These are phyloP conservation scores for Mycena amicta DNA, from an alignment of 768 basidiomycete genomes.

Conservation along the genomic window DNA sequence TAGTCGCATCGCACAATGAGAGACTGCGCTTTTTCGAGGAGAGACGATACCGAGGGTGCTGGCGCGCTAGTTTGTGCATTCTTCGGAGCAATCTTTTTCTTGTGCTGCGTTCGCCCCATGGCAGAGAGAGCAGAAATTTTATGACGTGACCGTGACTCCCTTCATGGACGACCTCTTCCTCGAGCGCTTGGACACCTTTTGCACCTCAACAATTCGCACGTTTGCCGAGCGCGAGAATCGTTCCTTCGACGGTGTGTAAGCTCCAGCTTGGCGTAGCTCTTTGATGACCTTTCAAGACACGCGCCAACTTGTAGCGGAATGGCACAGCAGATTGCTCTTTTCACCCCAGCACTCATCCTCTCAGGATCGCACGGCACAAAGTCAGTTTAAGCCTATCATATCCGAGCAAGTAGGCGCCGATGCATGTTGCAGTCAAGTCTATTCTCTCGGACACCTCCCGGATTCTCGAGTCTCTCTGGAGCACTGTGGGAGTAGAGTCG, in stretches of 20 bases:
- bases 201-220: slow-evolving; percentile 54
- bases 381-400: slow-evolving; percentile 11
- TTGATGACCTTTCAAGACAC: slow-evolving; percentile 37
- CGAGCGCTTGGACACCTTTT: slow-evolving; percentile 65
- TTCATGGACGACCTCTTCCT: slow-evolving; percentile 55
- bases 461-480: slow-evolving; percentile 55
- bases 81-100: slow-evolving; percentile 42
- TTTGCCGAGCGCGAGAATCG: slow-evolving; percentile 63
- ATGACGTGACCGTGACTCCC: slow-evolving; percentile 6
- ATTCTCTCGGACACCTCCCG: slow-evolving; percentile 53
- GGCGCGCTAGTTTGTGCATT: slow-evolving; percentile 22
- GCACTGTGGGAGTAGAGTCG: slow-evolving; percentile 56
- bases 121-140: slow-evolving; percentile 16
- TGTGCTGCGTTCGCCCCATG: slow-evolving; percentile 63
- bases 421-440: slow-evolving; percentile 41
- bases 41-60: slow-evolving; percentile 49
- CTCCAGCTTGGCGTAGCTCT: slow-evolving; percentile 21
- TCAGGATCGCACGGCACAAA: slow-evolving; percentile 20
- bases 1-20: slow-evolving; percentile 86
- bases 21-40: slow-evolving; percentile 79
- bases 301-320: slow-evolving; percentile 60
- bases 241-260: slow-evolving; percentile 61
- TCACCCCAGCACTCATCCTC: slow-evolving; percentile 20
- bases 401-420: slow-evolving; percentile 5
- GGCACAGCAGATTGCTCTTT: slow-evolving; percentile 64